These are phyloP conservation scores for Dactylellina leptospora DNA, from an alignment of 2,329 filamentous ascomycete genomes.

Conservation along the genomic window DNA sequence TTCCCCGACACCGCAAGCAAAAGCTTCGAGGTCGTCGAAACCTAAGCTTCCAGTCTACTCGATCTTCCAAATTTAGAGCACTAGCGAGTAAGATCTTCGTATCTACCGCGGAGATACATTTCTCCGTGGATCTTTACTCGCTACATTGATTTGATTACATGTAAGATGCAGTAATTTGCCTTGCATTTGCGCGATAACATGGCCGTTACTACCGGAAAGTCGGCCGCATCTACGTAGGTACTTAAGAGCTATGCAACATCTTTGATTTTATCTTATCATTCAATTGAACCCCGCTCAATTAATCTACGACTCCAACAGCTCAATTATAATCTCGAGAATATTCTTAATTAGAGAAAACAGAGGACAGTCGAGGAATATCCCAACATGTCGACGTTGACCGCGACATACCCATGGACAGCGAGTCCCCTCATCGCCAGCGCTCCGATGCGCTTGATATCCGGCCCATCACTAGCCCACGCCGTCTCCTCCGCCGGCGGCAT, in stretches of 20 bases:
- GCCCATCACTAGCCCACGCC: constrained; percentile 67
- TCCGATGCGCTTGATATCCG: constrained; percentile 74
- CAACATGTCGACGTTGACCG: constrained; percentile 25
- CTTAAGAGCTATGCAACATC: too few species aligned
- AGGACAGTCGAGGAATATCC: too few species aligned
- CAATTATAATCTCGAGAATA: not conserved
- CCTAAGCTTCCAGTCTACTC: not conserved
- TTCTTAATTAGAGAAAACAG: not conserved
- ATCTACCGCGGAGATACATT: constrained; percentile 23
- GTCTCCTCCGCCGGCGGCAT: constrained; percentile 68
- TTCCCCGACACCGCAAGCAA: not conserved
- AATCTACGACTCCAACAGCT: too few species aligned
- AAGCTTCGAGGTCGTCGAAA: not conserved
- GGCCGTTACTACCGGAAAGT: too few species aligned
- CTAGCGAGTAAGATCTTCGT: not conserved
- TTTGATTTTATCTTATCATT: too few species aligned
- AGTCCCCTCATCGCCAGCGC: constrained; percentile 70
- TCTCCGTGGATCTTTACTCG: constrained; percentile 4
- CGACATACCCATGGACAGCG: constrained; percentile 66
- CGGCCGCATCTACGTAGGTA: too few species aligned
- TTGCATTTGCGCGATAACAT: too few species aligned
- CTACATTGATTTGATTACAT: too few species aligned
- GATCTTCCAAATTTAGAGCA: too few species aligned
- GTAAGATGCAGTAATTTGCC: too few species aligned
- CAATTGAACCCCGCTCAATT: too few species aligned